A percentile compares a stretch with the other conserved stretches of the same genome.
Evolutionary conservation across 768 basidiomycete species (phyloP).

Genomic region (Tephrocybe rancida): DNA sequence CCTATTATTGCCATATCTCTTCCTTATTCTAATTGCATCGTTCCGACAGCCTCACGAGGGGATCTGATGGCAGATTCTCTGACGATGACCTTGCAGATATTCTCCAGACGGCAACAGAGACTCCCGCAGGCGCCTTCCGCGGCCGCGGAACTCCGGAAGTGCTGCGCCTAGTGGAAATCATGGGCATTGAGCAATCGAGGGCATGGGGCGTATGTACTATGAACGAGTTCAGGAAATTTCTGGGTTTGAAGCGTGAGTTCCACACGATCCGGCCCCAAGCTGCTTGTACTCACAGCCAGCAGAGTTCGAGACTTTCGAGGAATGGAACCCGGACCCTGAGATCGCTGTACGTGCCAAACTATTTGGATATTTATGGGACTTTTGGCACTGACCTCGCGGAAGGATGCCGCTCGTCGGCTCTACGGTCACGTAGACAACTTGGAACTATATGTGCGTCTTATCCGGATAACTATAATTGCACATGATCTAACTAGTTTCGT

Average conservation of each 20-base stretch:
- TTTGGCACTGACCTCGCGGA: not conserved
- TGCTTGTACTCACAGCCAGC: not conserved
- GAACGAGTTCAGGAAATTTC: conserved; percentile 46
- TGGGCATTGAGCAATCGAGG: no score
- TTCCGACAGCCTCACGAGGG: conserved; percentile 33
- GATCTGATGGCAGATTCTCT: conserved; percentile 46
- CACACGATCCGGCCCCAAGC: no score
- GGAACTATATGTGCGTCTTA: conserved; percentile 30
- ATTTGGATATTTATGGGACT: not conserved
- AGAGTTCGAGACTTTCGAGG: conserved; percentile 48
- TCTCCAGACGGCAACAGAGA: conserved; percentile 47
- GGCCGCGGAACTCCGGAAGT: conserved; percentile 48
- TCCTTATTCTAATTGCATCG: not conserved
- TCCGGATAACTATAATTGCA: not conserved
- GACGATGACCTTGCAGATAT: conserved; percentile 53
- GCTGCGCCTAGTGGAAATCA: no score
- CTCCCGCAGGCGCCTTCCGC: conserved; percentile 45
- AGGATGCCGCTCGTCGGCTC: conserved; percentile 25
- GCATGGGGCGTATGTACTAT: no score
- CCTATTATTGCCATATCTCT: not conserved
- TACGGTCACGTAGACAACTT: conserved; percentile 33
- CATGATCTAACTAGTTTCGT: not conserved
- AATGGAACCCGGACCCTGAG: conserved; percentile 50
- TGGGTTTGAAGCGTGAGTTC: conserved; percentile 45
- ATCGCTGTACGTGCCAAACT: conserved; percentile 35